Evolutionary conservation across 768 basidiomycete genomes (phyloP), one percentile per base, ranked within the genome.

Genomic region (Cystobasidium onofrii): DNA sequence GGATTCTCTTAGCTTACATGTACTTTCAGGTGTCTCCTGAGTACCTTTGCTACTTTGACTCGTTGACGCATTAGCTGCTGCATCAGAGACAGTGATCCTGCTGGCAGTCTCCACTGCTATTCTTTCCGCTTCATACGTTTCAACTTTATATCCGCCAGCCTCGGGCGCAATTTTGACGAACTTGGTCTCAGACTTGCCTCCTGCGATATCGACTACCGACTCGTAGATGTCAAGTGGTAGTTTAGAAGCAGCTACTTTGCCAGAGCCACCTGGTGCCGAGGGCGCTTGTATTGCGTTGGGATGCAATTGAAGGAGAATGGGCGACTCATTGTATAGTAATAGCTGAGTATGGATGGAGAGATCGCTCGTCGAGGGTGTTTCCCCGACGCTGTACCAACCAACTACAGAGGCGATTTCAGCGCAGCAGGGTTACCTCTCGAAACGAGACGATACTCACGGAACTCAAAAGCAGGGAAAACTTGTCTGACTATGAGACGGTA

Each of bases 61-160:
- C 15, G 50, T 13, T 33, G 33, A 43, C 31, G 34, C 25, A 15
- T 27, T 44, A 1, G 41, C 44, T 6, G 50, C 54, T 9, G 89
- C 33, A 87, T 90, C 41, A 65, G 78, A 33, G 70, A 76, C 31
- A 61, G 91, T 90, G 10, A 90, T 90, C 80, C 88, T 87, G 43
- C 73, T 71, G 17, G 77, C 29, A 91, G 92, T 95, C 80, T 98
- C 95, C 0, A 99, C 96, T 6, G 96, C 96, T 75, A 99, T 97
- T 44, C 96, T 88, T 80, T 99, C 96, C 18, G 96, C 96, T 82
- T 99, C 96, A 39, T 95, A 96, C 0, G 95, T 97, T 81, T 97
- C 95, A 20, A 99, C 89, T 63, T 86, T 88, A 82, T 88, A 98
- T 1, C 65, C 73, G 39, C 54, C 52, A 44, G 52, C 69, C 20